Conservation (phyloP, 345 rosid species). For the Boechera stricta region DNA sequence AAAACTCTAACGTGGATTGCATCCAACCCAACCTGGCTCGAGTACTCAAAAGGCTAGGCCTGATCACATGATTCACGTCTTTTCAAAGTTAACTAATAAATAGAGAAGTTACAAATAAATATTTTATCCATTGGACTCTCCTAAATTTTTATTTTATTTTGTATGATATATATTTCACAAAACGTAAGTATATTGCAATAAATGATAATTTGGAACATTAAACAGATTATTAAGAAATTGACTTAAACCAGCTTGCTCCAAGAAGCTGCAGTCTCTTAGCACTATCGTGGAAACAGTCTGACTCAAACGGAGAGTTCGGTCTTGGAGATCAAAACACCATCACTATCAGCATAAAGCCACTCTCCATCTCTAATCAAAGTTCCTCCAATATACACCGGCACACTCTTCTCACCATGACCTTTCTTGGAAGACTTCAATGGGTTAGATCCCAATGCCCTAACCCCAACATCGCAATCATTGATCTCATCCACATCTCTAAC, state of each 20-base stretch:
- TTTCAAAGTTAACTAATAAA: not conserved
- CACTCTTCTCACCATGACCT: constrained; percentile 79
- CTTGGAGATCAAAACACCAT: constrained; percentile 74
- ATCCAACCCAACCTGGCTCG: no score
- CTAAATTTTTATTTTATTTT: not conserved
- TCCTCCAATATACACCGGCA: constrained; percentile 63
- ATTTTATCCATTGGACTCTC: not conserved
- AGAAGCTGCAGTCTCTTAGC: not conserved
- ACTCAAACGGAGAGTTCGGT: constrained; percentile 59
- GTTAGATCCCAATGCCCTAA: constrained; percentile 80
- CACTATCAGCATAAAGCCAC: constrained; percentile 89
- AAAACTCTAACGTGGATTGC: no score
- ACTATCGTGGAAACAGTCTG: constrained; percentile 9
- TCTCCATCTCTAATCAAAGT: constrained; percentile 70
- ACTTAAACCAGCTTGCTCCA: constrained; percentile 2
- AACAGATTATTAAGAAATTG: constrained; percentile 5
- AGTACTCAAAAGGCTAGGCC: no score
- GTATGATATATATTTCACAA: not conserved
- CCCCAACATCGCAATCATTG: constrained; percentile 71
- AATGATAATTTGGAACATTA: not conserved
- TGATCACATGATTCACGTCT: constrained; percentile 14
- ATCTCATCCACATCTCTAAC: constrained; percentile 90
- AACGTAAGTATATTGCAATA: not conserved
- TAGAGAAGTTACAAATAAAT: not conserved
- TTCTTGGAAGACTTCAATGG: constrained; percentile 80